Conservation (phyloP, 495 filamentous ascomycete genomes). For the Neurospora sp. region DNA sequence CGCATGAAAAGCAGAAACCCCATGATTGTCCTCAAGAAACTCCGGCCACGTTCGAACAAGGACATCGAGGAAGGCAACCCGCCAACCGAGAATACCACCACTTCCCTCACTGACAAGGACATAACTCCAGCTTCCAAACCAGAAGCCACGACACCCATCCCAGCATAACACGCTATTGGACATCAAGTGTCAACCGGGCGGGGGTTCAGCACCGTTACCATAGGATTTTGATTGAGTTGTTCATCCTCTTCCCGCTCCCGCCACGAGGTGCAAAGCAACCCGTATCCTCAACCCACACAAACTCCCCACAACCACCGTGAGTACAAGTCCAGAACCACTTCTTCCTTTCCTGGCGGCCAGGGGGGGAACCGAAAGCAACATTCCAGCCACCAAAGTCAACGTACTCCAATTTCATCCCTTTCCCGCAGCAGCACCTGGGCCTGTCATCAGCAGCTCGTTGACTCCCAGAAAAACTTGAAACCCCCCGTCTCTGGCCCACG, state of each 20-base stretch:
- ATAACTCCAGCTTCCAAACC: not conserved
- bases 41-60: not conserved
- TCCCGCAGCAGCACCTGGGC: not conserved
- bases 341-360: not conserved
- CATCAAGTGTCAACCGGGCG: not conserved
- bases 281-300: not conserved
- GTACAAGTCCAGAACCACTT: not conserved
- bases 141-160: not conserved
- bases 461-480: not conserved
- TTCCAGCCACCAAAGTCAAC: not conserved
- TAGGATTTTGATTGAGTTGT: not conserved
- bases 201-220: not conserved
- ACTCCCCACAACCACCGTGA: not conserved
- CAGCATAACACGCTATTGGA: not conserved
- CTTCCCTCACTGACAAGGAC: not conserved
- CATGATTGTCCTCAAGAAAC: not conserved
- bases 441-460: not conserved
- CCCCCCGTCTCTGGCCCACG: not conserved
- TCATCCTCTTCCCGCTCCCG: not conserved
- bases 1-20: not conserved
- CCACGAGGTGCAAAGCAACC: not conserved
- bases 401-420: not conserved
- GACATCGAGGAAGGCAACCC: not conserved
- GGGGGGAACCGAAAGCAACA: not conserved
- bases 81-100: not conserved